Base-by-base conservation (phyloP, 805 yeast genomes). In the Metschnikowia lochheadii region DNA sequence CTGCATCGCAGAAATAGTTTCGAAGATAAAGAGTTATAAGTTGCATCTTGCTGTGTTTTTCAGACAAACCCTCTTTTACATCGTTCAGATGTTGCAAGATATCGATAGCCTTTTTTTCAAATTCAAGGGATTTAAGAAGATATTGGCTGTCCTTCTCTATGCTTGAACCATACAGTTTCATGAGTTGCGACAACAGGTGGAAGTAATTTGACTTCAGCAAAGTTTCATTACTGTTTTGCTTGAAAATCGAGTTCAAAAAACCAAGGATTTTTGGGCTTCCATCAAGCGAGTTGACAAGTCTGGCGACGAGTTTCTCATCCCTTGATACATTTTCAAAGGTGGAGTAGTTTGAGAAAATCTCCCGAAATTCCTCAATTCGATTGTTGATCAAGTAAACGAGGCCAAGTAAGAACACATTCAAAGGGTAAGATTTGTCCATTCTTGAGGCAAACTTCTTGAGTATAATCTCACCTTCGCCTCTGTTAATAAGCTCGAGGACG, bases 391-490 rank as follows among this genome's bases (percentile, higher is more conserved):
- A 61, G 48, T 63, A 57, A 1, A 70, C 62, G 32, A 73, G 54
- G 2, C 76, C 78, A 29, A 63, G 61, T 40, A 73, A 63, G 38
- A 69, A 66, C 26, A 58, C 51, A 46, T 66, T 67, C 38, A 66
- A 50, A 6, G 59, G 56, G 14, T 52, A 32, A 6, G 46, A 11
- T 5, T 58, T 54, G 44, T 66, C 59, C 36, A 58, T 56, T 18
- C 47, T 53, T 1, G 57, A 46, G 17, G 61, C 51, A 5, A 56
- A 54, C 13, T 49, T 48, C 10, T 48, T 43, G 11, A 54, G 14
- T 6, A 56, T 46, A 3, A 54, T 33, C n/a, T 36, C 41, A 15
- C 48, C 51, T 31, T 57, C 58, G n/a, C 46, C 40, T 39, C 59
- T 35, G 37, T 56, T 56, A 13, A 57, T 40, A 13, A 56, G 44